Evolutionary conservation across 768 basidiomycete species (phyloP).

Genomic region (Gloeopeniophorella convolvens): DNA sequence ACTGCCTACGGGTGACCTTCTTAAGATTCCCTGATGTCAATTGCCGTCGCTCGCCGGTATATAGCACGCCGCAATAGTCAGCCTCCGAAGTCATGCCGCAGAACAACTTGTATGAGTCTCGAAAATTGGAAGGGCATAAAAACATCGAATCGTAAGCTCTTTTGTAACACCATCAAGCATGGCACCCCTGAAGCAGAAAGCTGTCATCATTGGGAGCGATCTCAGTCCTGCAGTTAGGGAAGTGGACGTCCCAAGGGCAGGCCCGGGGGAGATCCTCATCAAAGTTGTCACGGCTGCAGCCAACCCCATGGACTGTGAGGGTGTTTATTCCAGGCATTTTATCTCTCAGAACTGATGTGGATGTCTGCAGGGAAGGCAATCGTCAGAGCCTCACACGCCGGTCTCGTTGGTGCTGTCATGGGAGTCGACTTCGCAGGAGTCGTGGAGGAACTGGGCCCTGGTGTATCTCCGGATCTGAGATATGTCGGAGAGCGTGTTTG

Average conservation of each 20-base stretch:
- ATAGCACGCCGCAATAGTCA: no score
- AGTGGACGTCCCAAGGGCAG: constrained; percentile 6
- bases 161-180: no score
- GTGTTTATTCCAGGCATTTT: background rate
- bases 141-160: no score
- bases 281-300: constrained; percentile 9
- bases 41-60: no score
- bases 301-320: constrained; percentile 13
- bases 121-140: no score
- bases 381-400: background rate
- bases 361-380: background rate
- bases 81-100: no score
- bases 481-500: constrained; percentile 6
- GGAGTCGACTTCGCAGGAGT: constrained; percentile 13
- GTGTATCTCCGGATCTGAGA: background rate
- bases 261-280: constrained; percentile 12
- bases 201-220: background rate
- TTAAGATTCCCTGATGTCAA: no score
- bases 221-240: background rate
- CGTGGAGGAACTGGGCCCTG: constrained; percentile 7
- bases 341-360: no score
- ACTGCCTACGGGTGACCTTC: no score
- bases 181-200: background rate
- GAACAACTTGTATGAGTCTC: no score
- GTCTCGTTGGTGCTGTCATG: background rate